Evolutionary conservation across 495 filamentous ascomycete species (phyloP), one percentile per base, ranked within the genome.

Genomic region (Schizothecium vesticola): DNA sequence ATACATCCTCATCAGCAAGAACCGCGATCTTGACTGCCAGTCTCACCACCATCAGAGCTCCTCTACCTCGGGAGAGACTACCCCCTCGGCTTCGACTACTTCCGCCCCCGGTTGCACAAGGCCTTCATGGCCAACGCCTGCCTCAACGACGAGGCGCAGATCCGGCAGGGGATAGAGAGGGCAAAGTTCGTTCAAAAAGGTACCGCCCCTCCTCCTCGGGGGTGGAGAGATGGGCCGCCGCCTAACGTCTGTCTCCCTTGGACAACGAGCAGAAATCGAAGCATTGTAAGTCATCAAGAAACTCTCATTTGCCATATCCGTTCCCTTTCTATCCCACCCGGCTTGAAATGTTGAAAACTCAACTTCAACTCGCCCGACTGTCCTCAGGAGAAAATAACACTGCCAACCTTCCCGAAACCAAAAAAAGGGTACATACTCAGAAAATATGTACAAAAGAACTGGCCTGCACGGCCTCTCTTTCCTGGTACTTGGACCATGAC

Each of bases 161-260:
- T 99, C 55, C 82, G 82, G 60, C 82, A 89, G 70, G 92, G 87
- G 0, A 91, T 99, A 67, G 84, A 85, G 36, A 81, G 86, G 72
- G 95, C 93, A 1, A 87, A 96, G 69, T 98, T 91, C 78, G 91
- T 97, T 5, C 94, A 92, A 78, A 97, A 94, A 84, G 92, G 92
- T 93, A 70, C 3, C 10, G 12, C 82, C 1, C 25, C 29, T 2
- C 3, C 24, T 19, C 22, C 25, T 26, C 33, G 11, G 28, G 7
- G n/a, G n/a, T n/a, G n/a, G n/a, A n/a, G 5, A 21, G 58, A 61
- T 12, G 7, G 5, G 55, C 26, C 26, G 5, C 3, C 64, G 21
- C 1, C 11, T n/a, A 13, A 67, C 6, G 63, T 43, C 33, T 61
- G 23, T 51, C 58, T 51, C 4, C 3, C 5, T 51, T 22, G 7